A percentile compares a stretch with the other conserved stretches of the same genome.
Conservation (phyloP, 371 early-diverging fungal genomes). For the Lichtheimia hyalospora region DNA sequence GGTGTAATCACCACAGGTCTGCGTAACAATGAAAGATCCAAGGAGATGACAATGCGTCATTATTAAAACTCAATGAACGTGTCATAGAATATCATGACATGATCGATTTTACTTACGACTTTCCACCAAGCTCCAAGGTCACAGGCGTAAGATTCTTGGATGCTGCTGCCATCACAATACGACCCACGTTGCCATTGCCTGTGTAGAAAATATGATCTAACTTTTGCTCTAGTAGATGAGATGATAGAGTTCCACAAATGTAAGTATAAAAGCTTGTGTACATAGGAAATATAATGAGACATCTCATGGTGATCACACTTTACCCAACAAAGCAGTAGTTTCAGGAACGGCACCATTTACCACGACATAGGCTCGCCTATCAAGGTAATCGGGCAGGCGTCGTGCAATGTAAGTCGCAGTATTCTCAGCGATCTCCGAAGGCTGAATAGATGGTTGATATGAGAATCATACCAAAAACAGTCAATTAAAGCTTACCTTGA, state of each 20-base stretch:
- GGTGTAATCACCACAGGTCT: constrained; percentile 71
- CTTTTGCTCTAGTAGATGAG: constrained; percentile 37
- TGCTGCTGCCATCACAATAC: constrained; percentile 76
- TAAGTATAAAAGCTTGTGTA: background rate
- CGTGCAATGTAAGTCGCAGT: constrained; percentile 59
- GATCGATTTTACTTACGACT: constrained; percentile 37
- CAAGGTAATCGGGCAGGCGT: constrained; percentile 76
- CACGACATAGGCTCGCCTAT: constrained; percentile 61
- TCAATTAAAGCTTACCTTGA: constrained; percentile 56
- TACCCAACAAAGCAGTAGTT: constrained; percentile 69
- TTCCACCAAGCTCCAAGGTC: constrained; percentile 89
- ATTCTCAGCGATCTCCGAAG: constrained; percentile 81
- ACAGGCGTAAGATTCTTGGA: constrained; percentile 77
- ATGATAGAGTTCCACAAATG: no score
- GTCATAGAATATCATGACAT: background rate
- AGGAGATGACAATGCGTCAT: background rate
- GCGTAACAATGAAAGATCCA: no score
- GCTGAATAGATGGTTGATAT: constrained; percentile 33
- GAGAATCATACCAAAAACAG: background rate
- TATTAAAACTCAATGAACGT: background rate
- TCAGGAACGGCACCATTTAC: constrained; percentile 79
- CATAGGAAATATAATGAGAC: background rate
- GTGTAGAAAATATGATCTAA: constrained; percentile 94
- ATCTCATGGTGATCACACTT: background rate
- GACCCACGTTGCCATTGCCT: constrained; percentile 83